Evolutionary conservation across 805 yeast genomes (phyloP).

Genomic region (Kodamaea leandrae): DNA sequence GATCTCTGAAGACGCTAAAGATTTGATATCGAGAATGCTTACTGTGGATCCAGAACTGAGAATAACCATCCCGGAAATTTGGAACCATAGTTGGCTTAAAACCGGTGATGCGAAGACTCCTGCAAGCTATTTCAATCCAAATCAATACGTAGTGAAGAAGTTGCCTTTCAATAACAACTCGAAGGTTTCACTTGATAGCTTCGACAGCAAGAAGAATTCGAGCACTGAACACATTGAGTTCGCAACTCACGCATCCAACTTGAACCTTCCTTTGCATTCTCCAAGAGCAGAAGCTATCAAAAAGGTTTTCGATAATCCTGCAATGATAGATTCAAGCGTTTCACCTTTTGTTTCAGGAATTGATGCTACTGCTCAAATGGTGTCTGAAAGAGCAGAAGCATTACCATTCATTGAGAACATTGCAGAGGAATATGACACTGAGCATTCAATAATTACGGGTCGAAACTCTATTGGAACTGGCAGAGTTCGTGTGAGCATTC

Average conservation of each 20-base stretch:
- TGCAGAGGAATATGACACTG: slow-evolving; percentile 27
- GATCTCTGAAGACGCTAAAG: slow-evolving; percentile 66
- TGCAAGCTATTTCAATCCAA: slow-evolving; percentile 5
- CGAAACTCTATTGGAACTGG: neutral
- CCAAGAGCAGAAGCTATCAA: slow-evolving; percentile 41
- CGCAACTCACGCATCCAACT: neutral
- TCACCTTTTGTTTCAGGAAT: slow-evolving; percentile 12
- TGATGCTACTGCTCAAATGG: slow-evolving; percentile 10
- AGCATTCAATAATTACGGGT: neutral
- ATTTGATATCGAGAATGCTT: slow-evolving; percentile 61
- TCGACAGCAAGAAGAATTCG: neutral
- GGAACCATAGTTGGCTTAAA: slow-evolving; percentile 67
- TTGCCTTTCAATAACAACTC: neutral
- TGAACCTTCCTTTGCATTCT: slow-evolving; percentile 19
- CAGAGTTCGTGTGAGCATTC: slow-evolving; percentile 4
- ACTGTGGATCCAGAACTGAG: slow-evolving; percentile 68
- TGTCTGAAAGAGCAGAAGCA: slow-evolving; percentile 3
- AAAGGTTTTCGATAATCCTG: slow-evolving; percentile 43
- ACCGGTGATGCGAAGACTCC: slow-evolving; percentile 9
- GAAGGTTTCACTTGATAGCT: neutral
- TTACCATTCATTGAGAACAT: slow-evolving; percentile 23
- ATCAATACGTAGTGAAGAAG: slow-evolving; percentile 7
- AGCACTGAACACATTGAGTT: slow-evolving; percentile 11
- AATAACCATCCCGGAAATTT: slow-evolving; percentile 63
- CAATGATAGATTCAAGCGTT: slow-evolving; percentile 27